These are phyloP conservation scores for Neurospora sp. DNA, from an alignment of 495 filamentous ascomycete species.

Conservation along the genomic window DNA sequence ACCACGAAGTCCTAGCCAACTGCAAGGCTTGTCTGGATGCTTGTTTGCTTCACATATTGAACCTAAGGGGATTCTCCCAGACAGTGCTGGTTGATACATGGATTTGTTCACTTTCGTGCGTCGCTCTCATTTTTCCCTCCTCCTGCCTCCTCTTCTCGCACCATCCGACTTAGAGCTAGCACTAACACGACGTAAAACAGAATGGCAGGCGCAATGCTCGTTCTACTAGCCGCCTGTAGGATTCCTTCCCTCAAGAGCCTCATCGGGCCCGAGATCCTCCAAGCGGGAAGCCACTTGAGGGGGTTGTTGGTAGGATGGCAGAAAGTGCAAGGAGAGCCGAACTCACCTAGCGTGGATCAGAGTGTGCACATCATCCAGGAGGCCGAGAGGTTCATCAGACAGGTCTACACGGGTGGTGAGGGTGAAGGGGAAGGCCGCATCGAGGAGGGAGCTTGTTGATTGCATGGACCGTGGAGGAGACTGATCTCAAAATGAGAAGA, in stretches of 20 bases:
- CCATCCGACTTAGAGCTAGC: background rate
- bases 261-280: slow-evolving; percentile 17
- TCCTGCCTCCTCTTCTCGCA: too few species aligned
- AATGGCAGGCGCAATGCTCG: slow-evolving; percentile 26
- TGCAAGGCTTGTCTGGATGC: slow-evolving; percentile 31
- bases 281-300: slow-evolving; percentile 19
- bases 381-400: slow-evolving; percentile 19
- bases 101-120: slow-evolving; percentile 40
- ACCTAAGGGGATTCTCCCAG: slow-evolving; percentile 28
- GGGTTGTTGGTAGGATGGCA: slow-evolving; percentile 18
- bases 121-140: background rate
- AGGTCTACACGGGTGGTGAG: slow-evolving; percentile 7
- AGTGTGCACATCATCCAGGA: slow-evolving; percentile 22
- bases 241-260: slow-evolving; percentile 11
- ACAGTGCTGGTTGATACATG: slow-evolving; percentile 39
- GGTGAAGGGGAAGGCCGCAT: background rate
- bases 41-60: slow-evolving; percentile 31
- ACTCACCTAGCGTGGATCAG: slow-evolving; percentile 23
- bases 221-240: slow-evolving; percentile 19
- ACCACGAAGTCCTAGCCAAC: slow-evolving; percentile 20
- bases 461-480: background rate
- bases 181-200: slow-evolving; percentile 5
- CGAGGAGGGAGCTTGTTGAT: background rate
- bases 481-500: background rate
- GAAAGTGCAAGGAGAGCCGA: slow-evolving; percentile 16